Conservation (phyloP, 345 rosid genomes). For the Salix purpurea region DNA sequence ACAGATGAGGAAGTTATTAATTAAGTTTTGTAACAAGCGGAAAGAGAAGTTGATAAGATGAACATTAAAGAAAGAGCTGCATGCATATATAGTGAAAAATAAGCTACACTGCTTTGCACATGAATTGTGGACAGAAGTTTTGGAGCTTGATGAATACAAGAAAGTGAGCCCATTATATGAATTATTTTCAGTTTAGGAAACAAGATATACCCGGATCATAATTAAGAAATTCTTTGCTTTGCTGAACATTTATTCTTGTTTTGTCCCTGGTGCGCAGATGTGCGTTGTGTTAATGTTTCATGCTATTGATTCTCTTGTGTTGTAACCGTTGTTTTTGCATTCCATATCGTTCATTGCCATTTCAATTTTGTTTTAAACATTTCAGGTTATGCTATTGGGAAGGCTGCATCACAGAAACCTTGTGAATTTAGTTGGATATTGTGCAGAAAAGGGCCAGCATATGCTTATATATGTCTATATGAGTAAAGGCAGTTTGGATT, state of each 20-base stretch:
- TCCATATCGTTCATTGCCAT: not conserved
- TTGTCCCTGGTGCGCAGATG: not conserved
- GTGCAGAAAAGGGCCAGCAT: conserved; percentile 92
- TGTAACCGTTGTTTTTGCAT: not conserved
- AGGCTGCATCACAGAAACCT: conserved; percentile 95
- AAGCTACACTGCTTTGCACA: not conserved
- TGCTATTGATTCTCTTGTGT: not conserved
- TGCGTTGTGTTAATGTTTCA: too few relatives aligned
- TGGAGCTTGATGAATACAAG: not conserved
- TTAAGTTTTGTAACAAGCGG: not conserved
- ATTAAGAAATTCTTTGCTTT: not conserved
- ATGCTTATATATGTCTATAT: conserved; percentile 94
- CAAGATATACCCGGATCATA: not conserved
- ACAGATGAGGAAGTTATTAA: not conserved
- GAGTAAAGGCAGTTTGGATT: conserved; percentile 96
- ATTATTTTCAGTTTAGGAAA: not conserved
- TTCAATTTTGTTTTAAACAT: not conserved
- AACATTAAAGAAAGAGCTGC: not conserved
- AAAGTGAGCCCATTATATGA: not conserved
- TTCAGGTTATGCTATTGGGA: conserved; percentile 89
- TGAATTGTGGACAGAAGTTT: not conserved
- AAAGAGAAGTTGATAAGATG: not conserved
- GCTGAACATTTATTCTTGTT: not conserved
- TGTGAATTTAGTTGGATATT: conserved; percentile 92
- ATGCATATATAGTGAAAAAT: not conserved